Conservation (phyloP, 1,139 yeast species). For the Sugiyamaella pinicola region DNA sequence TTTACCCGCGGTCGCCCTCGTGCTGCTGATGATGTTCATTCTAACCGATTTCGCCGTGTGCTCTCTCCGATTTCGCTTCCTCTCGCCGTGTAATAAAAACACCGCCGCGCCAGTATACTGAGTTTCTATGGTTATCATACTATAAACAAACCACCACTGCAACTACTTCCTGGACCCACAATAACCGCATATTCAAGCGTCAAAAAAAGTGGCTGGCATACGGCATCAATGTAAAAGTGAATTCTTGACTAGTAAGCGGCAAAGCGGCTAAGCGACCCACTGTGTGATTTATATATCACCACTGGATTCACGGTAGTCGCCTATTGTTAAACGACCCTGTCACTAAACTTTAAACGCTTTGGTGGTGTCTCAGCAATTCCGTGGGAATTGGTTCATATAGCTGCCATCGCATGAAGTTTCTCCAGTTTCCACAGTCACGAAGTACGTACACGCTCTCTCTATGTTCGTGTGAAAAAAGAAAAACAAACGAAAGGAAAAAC, state of each 20-base stretch:
- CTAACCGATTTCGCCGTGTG: background rate
- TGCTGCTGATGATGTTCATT: too few species aligned
- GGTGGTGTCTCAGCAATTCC: too few species aligned
- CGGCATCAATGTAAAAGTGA: background rate
- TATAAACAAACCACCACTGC: background rate
- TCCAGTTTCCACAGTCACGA: too few species aligned
- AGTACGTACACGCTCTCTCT: too few species aligned
- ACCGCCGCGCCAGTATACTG: background rate
- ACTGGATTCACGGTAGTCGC: too few species aligned
- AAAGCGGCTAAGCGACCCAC: background rate
- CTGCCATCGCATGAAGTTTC: background rate
- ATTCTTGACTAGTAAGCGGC: background rate
- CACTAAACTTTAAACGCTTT: too few species aligned
- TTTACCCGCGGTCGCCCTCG: too few species aligned
- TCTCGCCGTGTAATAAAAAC: background rate
- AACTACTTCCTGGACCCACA: background rate
- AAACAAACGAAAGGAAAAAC: too few species aligned
- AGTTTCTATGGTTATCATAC: background rate
- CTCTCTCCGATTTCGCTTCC: background rate
- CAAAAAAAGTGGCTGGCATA: conserved; percentile 1
- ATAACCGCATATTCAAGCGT: background rate
- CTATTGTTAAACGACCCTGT: too few species aligned
- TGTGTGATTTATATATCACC: background rate
- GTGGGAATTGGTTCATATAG: too few species aligned
- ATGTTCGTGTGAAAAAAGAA: too few species aligned